Percentiles rank a stretch among this genome's conserved stretches.
Conservation (phyloP, 1,284 basidiomycete genomes). For the Ceratobasidium sp. region DNA sequence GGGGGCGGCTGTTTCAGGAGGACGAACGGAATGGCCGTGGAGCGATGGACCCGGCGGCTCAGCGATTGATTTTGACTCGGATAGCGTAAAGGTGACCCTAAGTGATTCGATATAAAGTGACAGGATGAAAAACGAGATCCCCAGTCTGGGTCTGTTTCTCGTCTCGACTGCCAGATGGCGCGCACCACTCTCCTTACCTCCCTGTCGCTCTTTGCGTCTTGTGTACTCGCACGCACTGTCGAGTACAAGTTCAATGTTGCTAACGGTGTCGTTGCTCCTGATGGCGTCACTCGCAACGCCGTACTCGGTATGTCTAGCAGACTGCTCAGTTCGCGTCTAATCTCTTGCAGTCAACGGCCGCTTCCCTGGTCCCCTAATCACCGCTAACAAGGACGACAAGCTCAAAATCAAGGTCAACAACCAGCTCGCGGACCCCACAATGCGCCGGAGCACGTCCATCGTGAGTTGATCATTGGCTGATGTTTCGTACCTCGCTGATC, state of each 20-base stretch:
- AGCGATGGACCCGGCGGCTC: too few relatives aligned
- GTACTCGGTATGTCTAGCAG: slow-evolving; percentile 13
- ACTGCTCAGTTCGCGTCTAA: slow-evolving; percentile 26
- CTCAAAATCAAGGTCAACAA: slow-evolving; percentile 43
- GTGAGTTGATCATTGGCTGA: slow-evolving; percentile 35
- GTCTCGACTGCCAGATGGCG: neutral
- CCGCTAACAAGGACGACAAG: slow-evolving; percentile 42
- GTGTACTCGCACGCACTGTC: slow-evolving; percentile 16
- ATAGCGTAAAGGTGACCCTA: too few relatives aligned
- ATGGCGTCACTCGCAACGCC: slow-evolving; percentile 49
- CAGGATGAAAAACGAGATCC: too few relatives aligned
- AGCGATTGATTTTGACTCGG: too few relatives aligned
- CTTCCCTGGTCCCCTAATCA: slow-evolving; percentile 43
- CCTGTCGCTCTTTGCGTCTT: slow-evolving; percentile 35
- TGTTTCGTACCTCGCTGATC: neutral
- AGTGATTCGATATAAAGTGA: too few relatives aligned
- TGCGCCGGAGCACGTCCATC: slow-evolving; percentile 47
- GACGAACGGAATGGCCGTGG: too few relatives aligned
- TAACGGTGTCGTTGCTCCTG: slow-evolving; percentile 42
- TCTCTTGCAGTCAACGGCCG: slow-evolving; percentile 41
- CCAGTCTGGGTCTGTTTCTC: neutral
- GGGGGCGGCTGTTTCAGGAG: too few relatives aligned
- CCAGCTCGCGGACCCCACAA: slow-evolving; percentile 42
- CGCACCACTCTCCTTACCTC: slow-evolving; percentile 19
- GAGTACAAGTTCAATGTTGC: slow-evolving; percentile 24